These are phyloP conservation scores for Leucocoprinus sp. DNA, from an alignment of 768 basidiomycete genomes.

Conservation along the genomic window DNA sequence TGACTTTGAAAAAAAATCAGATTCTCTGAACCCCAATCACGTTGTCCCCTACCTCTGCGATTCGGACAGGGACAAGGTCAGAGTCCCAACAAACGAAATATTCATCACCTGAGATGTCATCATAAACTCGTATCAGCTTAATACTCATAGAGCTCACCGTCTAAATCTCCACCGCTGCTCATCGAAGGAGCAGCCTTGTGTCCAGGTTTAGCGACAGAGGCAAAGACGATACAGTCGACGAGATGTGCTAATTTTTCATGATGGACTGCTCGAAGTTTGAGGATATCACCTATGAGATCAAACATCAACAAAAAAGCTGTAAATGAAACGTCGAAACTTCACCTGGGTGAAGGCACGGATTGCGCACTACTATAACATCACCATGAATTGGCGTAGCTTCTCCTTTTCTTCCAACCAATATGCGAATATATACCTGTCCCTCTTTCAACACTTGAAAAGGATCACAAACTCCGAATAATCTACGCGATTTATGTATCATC, in stretches of 20 bases:
- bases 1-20: conserved; percentile 28
- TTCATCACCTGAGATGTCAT: conserved; percentile 38
- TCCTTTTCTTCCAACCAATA: conserved; percentile 43
- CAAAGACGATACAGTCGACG: conserved; percentile 62
- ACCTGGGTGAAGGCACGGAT: conserved; percentile 67
- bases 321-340: no score
- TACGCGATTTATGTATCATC: conserved; percentile 53
- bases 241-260: conserved; percentile 44
- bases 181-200: conserved; percentile 59
- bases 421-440: conserved; percentile 56
- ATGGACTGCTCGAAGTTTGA: conserved; percentile 55
- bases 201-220: conserved; percentile 46
- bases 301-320: no score
- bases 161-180: conserved; percentile 63
- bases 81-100: conserved; percentile 67
- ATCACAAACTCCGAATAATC: conserved; percentile 62
- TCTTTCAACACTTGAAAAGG: conserved; percentile 54
- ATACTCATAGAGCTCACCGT: conserved; percentile 28
- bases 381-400: conserved; percentile 47
- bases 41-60: conserved; percentile 37
- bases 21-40: background rate
- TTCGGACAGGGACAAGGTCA: conserved; percentile 46
- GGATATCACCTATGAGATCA: conserved; percentile 41
- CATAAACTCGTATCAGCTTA: background rate
- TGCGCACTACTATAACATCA: conserved; percentile 57